Conservation (phyloP, 257 asterid genomes). For the Plectranthus barbatus region DNA sequence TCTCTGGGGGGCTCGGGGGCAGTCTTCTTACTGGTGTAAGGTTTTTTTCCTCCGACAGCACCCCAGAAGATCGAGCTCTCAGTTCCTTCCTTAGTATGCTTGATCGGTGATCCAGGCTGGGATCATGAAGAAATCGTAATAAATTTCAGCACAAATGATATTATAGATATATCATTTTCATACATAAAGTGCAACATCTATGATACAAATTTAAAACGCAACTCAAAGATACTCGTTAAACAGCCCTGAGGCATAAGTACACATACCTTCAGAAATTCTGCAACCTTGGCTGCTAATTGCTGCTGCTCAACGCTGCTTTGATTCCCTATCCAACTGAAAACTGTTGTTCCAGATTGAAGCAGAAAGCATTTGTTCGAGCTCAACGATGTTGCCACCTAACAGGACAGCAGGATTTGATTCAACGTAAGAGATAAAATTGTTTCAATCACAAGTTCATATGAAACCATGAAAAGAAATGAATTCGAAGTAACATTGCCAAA, state of each 20-base stretch:
- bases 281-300: conserved; percentile 76
- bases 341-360: conserved; percentile 80
- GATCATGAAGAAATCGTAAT: conserved; percentile 10
- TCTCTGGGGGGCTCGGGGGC: conserved; percentile 60
- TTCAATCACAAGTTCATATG: not conserved
- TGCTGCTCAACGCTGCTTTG: conserved; percentile 88
- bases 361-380: conserved; percentile 78
- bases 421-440: not conserved
- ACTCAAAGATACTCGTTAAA: not conserved
- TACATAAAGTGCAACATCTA: not conserved
- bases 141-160: conserved; percentile 6
- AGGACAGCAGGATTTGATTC: conserved; percentile 15
- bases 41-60: conserved; percentile 92
- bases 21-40: conserved; percentile 64
- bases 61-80: conserved; percentile 92
- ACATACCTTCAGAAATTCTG: conserved; percentile 88
- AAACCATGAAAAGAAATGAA: not conserved
- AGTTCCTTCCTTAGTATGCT: conserved; percentile 94
- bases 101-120: conserved; percentile 77
- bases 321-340: conserved; percentile 85
- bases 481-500: not conserved
- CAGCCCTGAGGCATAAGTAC: no score
- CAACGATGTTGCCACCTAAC: conserved; percentile 70
- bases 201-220: not conserved
- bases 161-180: not conserved